Percentiles rank a stretch among this genome's conserved stretches.
phyloP scores from a whole-genome alignment of 78 protist genomes.

The Tieghemostelium lacteum region DNA sequence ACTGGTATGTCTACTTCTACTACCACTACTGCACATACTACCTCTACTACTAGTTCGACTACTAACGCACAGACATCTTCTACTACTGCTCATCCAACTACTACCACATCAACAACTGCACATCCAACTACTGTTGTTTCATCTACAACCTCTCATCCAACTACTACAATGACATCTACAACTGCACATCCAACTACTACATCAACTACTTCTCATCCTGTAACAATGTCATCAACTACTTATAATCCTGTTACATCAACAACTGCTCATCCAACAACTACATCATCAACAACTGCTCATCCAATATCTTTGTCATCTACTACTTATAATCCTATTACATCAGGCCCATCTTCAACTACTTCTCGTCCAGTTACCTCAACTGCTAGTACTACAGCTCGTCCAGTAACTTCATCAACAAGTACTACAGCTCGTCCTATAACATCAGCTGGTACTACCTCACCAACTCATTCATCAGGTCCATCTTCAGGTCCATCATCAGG shows the following conservation, averaged over 20 bases:
- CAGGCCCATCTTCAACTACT: constrained; percentile 20
- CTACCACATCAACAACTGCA: background rate
- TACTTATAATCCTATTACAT: background rate
- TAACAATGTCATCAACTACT: background rate
- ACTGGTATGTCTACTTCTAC: background rate
- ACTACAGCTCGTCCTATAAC: background rate
- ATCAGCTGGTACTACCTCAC: background rate
- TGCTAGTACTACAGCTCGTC: background rate
- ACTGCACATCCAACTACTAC: background rate
- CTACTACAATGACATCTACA: no score
- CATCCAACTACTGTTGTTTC: background rate
- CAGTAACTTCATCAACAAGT: background rate
- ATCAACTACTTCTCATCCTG: background rate
- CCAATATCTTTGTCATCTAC: no score
- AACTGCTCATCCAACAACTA: background rate
- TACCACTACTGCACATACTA: background rate
- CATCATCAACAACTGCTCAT: background rate
- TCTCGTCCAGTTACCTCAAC: background rate
- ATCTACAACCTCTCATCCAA: background rate
- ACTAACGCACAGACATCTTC: background rate
- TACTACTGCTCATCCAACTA: background rate
- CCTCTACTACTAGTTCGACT: background rate
- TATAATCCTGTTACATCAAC: background rate
- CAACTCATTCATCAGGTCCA: background rate
- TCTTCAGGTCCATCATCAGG: background rate